Conservation (phyloP, 495 filamentous ascomycete species). For the Lasiosphaeris hirsuta region DNA sequence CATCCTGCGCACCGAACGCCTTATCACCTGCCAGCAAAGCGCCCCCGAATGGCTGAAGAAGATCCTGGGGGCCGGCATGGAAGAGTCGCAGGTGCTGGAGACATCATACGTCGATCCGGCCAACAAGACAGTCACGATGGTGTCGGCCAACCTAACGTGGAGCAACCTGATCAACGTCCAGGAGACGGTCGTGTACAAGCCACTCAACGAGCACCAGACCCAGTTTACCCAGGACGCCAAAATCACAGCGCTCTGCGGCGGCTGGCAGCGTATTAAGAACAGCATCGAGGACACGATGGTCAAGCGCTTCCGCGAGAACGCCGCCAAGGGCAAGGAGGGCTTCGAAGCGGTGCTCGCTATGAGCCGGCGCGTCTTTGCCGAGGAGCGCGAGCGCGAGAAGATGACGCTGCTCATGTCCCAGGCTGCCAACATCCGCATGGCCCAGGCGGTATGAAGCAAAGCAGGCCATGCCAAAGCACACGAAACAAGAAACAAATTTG, state of each 20-base stretch:
- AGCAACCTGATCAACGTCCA: conserved; percentile 81
- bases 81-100: conserved; percentile 86
- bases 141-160: conserved; percentile 86
- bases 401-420: conserved; percentile 28
- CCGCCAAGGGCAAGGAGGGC: conserved; percentile 79
- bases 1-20: conserved; percentile 91
- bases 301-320: conserved; percentile 87
- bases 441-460: conserved; percentile 7
- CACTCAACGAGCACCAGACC: conserved; percentile 61
- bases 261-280: conserved; percentile 92
- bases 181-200: conserved; percentile 84
- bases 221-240: conserved; percentile 81
- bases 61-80: conserved; percentile 62
- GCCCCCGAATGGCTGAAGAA: conserved; percentile 82
- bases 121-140: conserved; percentile 86
- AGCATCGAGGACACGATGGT: conserved; percentile 89
- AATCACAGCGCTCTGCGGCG: conserved; percentile 91
- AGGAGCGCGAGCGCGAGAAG: conserved; percentile 59
- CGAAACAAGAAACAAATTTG: not conserved
- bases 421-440: conserved; percentile 28
- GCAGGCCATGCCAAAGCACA: not conserved
- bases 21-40: conserved; percentile 91
- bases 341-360: conserved; percentile 94
- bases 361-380: conserved; percentile 86
- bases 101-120: conserved; percentile 86